These are phyloP conservation scores for Periconia macrospinosa DNA, from an alignment of 2,329 filamentous ascomycete species.

Conservation along the genomic window DNA sequence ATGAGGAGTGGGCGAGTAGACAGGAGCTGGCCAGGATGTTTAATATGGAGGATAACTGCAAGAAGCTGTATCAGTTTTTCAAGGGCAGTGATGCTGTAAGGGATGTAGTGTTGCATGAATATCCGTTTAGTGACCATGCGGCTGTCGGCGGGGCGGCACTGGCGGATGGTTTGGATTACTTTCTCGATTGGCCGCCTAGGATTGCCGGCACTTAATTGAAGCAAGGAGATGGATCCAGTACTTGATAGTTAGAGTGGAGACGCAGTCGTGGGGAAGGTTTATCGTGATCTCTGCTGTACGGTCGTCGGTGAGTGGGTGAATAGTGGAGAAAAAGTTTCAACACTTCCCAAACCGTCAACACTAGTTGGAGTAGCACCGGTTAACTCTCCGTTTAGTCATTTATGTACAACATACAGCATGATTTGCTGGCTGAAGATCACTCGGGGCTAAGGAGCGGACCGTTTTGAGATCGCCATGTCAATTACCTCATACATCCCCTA, in stretches of 20 bases:
- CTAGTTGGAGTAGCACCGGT: no score
- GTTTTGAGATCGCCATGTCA: not conserved
- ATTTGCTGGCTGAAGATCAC: no score
- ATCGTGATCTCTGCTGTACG: not conserved
- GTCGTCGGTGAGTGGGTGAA: not conserved
- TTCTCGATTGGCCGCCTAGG: conserved; percentile 21
- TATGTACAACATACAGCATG: no score
- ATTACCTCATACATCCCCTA: not conserved
- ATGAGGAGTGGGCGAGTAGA: conserved; percentile 27
- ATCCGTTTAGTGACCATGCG: conserved; percentile 36
- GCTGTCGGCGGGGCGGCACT: conserved; percentile 31
- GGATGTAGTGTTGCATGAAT: conserved; percentile 31
- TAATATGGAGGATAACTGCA: conserved; percentile 25
- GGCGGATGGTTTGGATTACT: conserved; percentile 37
- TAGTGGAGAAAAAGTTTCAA: not conserved
- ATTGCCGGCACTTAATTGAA: conserved; percentile 1
- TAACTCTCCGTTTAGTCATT: no score
- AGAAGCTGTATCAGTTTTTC: conserved; percentile 26
- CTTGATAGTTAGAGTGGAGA: not conserved
- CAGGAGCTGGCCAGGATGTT: conserved; percentile 25
- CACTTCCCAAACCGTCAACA: not conserved
- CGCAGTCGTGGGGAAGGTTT: not conserved
- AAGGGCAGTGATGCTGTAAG: conserved; percentile 23
- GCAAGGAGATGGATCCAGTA: not conserved
- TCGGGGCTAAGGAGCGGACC: no score